These are phyloP conservation scores for Zelonia costaricensis DNA, from an alignment of 208 protist species.

Conservation along the genomic window DNA sequence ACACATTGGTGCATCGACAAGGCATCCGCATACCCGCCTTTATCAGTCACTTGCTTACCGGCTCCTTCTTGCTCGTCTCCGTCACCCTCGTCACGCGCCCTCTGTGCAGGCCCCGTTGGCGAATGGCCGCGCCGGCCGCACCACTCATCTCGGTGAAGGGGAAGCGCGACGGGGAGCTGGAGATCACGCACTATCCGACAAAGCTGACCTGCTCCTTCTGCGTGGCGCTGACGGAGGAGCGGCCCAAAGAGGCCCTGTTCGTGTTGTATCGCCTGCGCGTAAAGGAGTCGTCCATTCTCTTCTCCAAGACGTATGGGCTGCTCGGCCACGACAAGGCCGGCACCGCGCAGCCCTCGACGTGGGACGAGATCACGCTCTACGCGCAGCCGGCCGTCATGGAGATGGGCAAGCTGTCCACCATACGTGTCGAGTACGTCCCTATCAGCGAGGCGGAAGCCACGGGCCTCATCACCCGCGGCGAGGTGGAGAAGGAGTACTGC, in stretches of 20 bases:
- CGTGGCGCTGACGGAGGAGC: conserved; percentile 18
- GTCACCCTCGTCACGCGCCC: neutral
- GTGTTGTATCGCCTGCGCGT: conserved; percentile 65
- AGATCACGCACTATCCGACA: conserved; percentile 24
- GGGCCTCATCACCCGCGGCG: conserved; percentile 13
- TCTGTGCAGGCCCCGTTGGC: neutral
- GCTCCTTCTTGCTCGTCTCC: neutral
- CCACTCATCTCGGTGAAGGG: conserved; percentile 24
- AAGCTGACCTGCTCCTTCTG: conserved; percentile 34
- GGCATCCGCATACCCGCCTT: neutral
- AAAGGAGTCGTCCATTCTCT: conserved; percentile 52
- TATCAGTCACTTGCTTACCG: neutral
- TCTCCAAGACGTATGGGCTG: conserved; percentile 63
- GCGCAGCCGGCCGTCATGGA: conserved; percentile 29
- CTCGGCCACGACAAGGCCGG: conserved; percentile 19
- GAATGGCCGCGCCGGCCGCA: neutral
- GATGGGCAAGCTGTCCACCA: conserved; percentile 40
- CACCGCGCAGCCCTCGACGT: conserved; percentile 15
- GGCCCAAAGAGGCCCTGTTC: conserved; percentile 9
- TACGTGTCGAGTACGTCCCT: conserved; percentile 54
- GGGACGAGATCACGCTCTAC: conserved; percentile 37
- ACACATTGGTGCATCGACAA: no score
- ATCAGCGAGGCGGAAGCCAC: conserved; percentile 30
- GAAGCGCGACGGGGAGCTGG: conserved; percentile 19
- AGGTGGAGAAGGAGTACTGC: conserved; percentile 40